phyloP scores from a whole-genome alignment of 2,329 filamentous ascomycete genomes.

The Hawksworthiomyces lignivorus region DNA sequence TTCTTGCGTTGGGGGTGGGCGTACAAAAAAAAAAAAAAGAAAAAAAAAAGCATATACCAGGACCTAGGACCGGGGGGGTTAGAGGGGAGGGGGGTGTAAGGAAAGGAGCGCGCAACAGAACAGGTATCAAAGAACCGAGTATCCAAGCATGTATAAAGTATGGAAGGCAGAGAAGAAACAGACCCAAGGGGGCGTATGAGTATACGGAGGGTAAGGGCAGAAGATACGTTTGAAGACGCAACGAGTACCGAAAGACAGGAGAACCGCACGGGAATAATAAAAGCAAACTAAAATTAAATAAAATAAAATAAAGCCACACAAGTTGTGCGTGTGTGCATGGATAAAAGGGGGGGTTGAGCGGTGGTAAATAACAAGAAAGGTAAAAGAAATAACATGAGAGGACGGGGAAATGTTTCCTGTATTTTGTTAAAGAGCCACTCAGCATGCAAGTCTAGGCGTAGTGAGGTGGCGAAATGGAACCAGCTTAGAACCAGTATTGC shows the following conservation, averaged over 20 bases:
- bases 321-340: conserved; percentile 6
- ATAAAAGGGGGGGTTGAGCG: conserved; percentile 4
- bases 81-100: no score
- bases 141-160: no score
- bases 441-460: conserved; percentile 33
- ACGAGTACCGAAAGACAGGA: conserved; percentile 5
- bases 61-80: no score
- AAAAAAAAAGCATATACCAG: no score
- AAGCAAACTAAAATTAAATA: conserved; percentile 1
- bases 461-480: conserved; percentile 39
- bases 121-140: no score
- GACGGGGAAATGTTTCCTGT: no score
- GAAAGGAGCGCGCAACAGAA: no score
- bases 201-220: no score
- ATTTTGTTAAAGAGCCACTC: conserved; percentile 16
- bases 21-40: not conserved
- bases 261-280: conserved; percentile 1
- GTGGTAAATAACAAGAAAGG: conserved; percentile 5
- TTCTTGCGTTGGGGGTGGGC: no score
- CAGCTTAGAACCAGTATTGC: conserved; percentile 31
- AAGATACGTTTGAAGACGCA: no score
- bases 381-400: conserved; percentile 2
- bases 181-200: no score
- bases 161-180: no score
- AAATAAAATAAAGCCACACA: conserved; percentile 7